Evolutionary conservation across 345 rosid genomes (phyloP), one percentile per base, ranked within the genome.

Genomic region (Acer saccharum): DNA sequence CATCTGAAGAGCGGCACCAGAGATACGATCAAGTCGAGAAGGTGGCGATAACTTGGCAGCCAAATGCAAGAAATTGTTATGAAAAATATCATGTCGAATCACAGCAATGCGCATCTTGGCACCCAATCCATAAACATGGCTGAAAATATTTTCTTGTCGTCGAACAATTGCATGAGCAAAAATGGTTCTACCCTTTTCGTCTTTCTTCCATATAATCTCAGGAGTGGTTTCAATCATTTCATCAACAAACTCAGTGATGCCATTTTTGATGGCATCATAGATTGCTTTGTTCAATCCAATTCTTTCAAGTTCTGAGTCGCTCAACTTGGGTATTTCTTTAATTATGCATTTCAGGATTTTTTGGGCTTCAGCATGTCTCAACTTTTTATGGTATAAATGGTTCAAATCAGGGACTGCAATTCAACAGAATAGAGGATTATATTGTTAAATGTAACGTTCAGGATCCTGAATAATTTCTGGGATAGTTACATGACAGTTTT

Each of bases 1-100:
- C 83, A 83, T 74, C 10, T 83, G 86, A 41, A 81, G 39, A 63
- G 82, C 86, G 0, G 82, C 80, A 7, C 84, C 82, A 2, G 86
- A 76, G 10, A 80, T 72, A 0, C 52, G 62, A 57, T 43, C 64
- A 10, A 84, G 84, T 14, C 72, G 78, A 35, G 52, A 21, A 0
- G 75, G 23, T 62, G 84, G 82, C 6, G 82, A 72, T 48, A 77
- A n/a, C 64, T 41, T 65, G 1, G 73, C 84, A 17, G 81, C 84
- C 1, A 72, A 6, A 58, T 81, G 87, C 16, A 81, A 74, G 18
- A 76, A 62, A 21, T 64, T 72, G 27, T 81, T 84, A 2, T 3
- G 3, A 2, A 20, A 41, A 0, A 10, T 35, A 43, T 84, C 84
- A 0, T 52, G 18, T 0, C 25, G n/a, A 58, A 60, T 11, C 2